Conservation (phyloP, 1,284 basidiomycete species). For the Schizophyllum commune region DNA sequence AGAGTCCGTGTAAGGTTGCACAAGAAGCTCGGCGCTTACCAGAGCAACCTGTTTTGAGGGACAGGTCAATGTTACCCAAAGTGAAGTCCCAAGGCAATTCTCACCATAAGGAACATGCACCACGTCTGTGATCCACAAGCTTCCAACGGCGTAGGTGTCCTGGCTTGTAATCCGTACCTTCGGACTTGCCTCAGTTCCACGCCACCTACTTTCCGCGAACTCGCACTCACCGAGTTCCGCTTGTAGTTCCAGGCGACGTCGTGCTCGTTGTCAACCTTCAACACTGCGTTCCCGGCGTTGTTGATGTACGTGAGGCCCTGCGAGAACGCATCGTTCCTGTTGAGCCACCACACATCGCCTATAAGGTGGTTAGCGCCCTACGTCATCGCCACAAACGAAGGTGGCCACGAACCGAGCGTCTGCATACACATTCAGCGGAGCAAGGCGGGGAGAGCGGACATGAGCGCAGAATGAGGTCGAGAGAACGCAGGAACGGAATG, state of each 20-base stretch:
- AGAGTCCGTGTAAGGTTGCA: not conserved
- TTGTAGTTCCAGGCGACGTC: constrained; percentile 45
- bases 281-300: constrained; percentile 41
- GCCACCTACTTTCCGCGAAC: constrained; percentile 3
- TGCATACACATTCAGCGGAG: not conserved
- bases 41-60: not conserved
- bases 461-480: not conserved
- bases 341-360: constrained; percentile 48
- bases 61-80: not conserved
- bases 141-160: constrained; percentile 42
- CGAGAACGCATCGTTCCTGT: constrained; percentile 33
- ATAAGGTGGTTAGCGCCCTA: constrained; percentile 13
- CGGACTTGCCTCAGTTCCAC: not conserved
- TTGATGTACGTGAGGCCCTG: constrained; percentile 51
- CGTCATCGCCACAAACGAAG: not conserved
- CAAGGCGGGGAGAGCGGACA: not conserved
- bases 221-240: constrained; percentile 42
- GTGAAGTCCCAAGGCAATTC: no score
- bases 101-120: constrained; percentile 49
- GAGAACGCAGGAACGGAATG: not conserved
- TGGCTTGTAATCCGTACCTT: constrained; percentile 45
- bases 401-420: constrained; percentile 31
- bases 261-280: constrained; percentile 52
- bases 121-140: constrained; percentile 53
- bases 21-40: not conserved